Base-by-base conservation (phyloP, 2,329 filamentous ascomycete genomes). In the Cladosporium sphaerospermum region DNA sequence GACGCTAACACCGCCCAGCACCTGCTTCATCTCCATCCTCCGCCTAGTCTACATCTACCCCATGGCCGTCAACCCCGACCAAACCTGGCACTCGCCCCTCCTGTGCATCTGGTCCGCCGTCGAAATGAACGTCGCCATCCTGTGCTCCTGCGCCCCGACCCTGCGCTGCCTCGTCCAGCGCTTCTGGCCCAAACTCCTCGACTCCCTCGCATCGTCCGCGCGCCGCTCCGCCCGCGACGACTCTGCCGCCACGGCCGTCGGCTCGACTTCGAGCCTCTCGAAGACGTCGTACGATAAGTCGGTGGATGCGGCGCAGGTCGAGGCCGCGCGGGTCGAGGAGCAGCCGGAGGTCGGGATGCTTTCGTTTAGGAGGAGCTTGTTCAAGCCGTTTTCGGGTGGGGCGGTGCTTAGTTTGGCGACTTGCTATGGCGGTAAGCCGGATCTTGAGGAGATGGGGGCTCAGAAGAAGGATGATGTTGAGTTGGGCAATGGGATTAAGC, bases 11-110 rank as follows among this genome's bases (percentile, higher is more conserved):
- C 37, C 6, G 13, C 11, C 11, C 10, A 55, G 45, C 54, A 63
- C 64, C 31, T 68, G 66, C 52, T 54, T 68, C 46, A 57, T 64
- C 9, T 67, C 66, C n/a, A 61, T 67, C 19, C 56, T 68, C 2
- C 66, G 66, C 19, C 54, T 68, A 8, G 61, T 62, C 23, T 57
- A 62, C 9, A 56, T 68, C 8, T 61, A 64, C 47, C 56, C 58
- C 45, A 52, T 52, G 50, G 42, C 44, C 14, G 37, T 52, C 42
- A 52, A 52, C 50, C 42, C 50, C 41, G 48, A 52, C 14, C 50
- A 46, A 9, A 52, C 50, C 18, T 52, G 50, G 50, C 42, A 45
- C 44, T 52, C 50, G 5, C 50, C 42, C 13, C 34, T 45, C 4
- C 50, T 46, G 10, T 52, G 42, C 44, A 52, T 52, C 50, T 52